Conservation (phyloP, 148 eudicot genomes). For the Nepenthes mirabilis region DNA sequence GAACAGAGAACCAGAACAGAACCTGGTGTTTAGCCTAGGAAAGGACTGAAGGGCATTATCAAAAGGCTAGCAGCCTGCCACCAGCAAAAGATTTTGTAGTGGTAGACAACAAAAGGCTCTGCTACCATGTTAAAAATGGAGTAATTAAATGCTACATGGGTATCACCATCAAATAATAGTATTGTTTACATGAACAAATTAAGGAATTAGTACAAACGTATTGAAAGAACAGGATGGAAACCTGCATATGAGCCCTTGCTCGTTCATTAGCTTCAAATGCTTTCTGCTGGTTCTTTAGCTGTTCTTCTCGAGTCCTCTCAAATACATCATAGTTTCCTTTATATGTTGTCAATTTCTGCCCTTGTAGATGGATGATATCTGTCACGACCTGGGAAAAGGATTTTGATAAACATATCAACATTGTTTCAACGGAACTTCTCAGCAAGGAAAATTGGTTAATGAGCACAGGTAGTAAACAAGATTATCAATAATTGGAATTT, state of each 20-base stretch:
- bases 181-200: too few species aligned
- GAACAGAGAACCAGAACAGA: too few species aligned
- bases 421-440: not conserved
- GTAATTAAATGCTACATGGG: too few species aligned
- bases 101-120: too few species aligned
- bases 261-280: slow-evolving; percentile 93
- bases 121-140: too few species aligned
- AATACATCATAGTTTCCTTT: slow-evolving; percentile 89
- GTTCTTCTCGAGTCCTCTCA: slow-evolving; percentile 95
- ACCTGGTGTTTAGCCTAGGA: too few species aligned
- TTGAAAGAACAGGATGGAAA: slow-evolving; percentile 8
- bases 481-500: not conserved
- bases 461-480: not conserved
- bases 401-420: slow-evolving; percentile 2
- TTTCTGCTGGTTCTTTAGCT: slow-evolving; percentile 71
- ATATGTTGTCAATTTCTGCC: slow-evolving; percentile 59
- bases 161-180: too few species aligned
- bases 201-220: too few species aligned
- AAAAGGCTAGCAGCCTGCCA: too few species aligned
- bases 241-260: slow-evolving; percentile 97
- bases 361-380: slow-evolving; percentile 87
- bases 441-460: slow-evolving; percentile 4
- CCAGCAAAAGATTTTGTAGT: too few species aligned
- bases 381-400: slow-evolving; percentile 73
- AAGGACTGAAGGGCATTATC: too few species aligned